Evolutionary conservation across 202 grass and related monocot species (phyloP).

Genomic region (Bolboschoenoplectus hybrid): DNA sequence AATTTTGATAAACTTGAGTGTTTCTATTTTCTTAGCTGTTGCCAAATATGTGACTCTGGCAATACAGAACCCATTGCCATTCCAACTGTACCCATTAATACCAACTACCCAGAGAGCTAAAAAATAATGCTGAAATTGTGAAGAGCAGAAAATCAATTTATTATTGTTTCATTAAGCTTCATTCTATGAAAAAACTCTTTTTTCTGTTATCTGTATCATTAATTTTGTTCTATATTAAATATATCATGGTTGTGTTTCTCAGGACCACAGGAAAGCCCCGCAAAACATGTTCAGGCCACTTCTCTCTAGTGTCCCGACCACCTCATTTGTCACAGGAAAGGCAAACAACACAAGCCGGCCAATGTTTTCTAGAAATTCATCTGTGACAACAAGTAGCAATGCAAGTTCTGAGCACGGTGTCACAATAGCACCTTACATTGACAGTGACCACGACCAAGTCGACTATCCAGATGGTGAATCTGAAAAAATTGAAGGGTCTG

Average conservation of each 20-base stretch:
- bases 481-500: conserved; percentile 48
- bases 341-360: conserved; percentile 52
- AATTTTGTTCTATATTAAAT: conserved; percentile 40
- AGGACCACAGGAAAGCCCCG: conserved; percentile 87
- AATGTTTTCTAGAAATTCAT: conserved; percentile 66
- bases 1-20: not conserved
- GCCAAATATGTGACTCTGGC: conserved; percentile 5
- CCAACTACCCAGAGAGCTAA: not conserved
- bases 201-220: not conserved
- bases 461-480: conserved; percentile 52
- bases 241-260: conserved; percentile 45
- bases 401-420: conserved; percentile 64
- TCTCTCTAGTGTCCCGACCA: conserved; percentile 80
- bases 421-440: conserved; percentile 56
- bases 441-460: conserved; percentile 52
- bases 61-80: not conserved
- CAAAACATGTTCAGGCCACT: conserved; percentile 96
- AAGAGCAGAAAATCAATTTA: not conserved
- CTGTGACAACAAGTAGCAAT: conserved; percentile 67
- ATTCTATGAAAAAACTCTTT: not conserved
- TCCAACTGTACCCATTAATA: not conserved
- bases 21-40: conserved; percentile 14
- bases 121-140: not conserved
- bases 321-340: conserved; percentile 62
- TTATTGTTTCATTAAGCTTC: not conserved